Conservation (phyloP, 305 asterid species). For the Fraxinus angustifolia region DNA sequence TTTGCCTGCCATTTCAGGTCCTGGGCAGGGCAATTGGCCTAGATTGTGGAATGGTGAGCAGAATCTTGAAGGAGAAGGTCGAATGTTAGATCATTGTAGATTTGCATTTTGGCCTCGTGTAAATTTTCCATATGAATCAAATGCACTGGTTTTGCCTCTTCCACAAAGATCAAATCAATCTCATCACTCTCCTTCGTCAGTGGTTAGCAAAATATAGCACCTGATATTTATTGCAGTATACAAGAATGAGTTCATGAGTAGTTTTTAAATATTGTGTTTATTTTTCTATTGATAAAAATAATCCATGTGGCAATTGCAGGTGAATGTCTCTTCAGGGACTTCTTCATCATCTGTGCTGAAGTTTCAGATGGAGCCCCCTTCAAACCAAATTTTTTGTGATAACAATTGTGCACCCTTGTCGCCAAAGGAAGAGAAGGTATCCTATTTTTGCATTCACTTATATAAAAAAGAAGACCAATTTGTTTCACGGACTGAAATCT, state of each 20-base stretch:
- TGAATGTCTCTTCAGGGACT: slow-evolving; percentile 55
- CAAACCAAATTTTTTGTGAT: slow-evolving; percentile 71
- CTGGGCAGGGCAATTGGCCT: slow-evolving; percentile 39
- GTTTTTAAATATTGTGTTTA: background rate
- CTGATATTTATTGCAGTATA: background rate
- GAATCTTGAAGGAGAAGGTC: slow-evolving; percentile 32
- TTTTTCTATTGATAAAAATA: background rate
- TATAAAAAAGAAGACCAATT: background rate
- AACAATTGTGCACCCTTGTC: slow-evolving; percentile 40
- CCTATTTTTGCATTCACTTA: background rate
- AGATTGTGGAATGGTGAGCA: slow-evolving; percentile 42
- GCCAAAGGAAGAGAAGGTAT: slow-evolving; percentile 74
- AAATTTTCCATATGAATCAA: slow-evolving; percentile 24
- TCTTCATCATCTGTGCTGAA: slow-evolving; percentile 51
- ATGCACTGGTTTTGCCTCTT: slow-evolving; percentile 27
- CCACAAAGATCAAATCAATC: slow-evolving; percentile 53
- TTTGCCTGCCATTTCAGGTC: slow-evolving; percentile 24
- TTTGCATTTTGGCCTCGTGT: slow-evolving; percentile 28
- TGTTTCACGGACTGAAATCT: background rate
- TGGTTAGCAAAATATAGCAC: slow-evolving; percentile 37
- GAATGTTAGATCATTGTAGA: slow-evolving; percentile 32
- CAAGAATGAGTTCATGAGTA: background rate
- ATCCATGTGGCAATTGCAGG: slow-evolving; percentile 34
- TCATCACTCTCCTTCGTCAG: slow-evolving; percentile 42
- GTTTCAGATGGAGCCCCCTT: slow-evolving; percentile 97